Evolutionary conservation across 306 rosid genomes (phyloP).

Genomic region (Acacia crassicarpa): DNA sequence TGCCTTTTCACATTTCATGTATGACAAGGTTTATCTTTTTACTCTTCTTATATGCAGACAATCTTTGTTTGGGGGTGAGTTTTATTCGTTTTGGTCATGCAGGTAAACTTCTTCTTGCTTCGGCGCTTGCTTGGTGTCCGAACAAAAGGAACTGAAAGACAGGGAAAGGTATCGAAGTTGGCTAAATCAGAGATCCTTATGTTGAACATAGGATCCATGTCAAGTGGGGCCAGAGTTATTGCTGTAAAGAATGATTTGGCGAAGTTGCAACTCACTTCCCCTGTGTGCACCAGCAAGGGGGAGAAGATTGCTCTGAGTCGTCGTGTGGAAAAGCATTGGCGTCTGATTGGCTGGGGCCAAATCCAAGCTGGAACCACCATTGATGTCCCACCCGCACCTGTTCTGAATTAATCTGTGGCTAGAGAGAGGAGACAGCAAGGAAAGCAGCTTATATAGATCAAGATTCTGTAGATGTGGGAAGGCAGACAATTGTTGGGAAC

Average conservation of each 20-base stretch:
- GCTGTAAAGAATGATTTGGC: slow-evolving; percentile 93
- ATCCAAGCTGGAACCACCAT: slow-evolving; percentile 55
- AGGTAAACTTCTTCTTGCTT: slow-evolving; percentile 95
- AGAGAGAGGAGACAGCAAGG: slow-evolving; percentile 7
- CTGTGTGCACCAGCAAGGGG: slow-evolving; percentile 95
- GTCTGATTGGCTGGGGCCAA: slow-evolving; percentile 25
- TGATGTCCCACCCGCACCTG: slow-evolving; percentile 22
- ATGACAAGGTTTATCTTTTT: not conserved
- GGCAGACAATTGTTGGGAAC: slow-evolving; percentile 43
- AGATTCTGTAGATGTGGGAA: slow-evolving; percentile 48
- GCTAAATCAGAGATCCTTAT: slow-evolving; percentile 85
- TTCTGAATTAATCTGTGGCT: slow-evolving; percentile 20
- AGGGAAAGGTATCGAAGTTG: slow-evolving; percentile 94
- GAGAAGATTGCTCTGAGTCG: slow-evolving; percentile 95
- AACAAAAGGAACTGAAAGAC: slow-evolving; percentile 89
- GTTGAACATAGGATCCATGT: slow-evolving; percentile 99
- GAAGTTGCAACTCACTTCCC: slow-evolving; percentile 87
- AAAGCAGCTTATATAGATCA: slow-evolving; percentile 18
- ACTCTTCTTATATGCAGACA: not conserved
- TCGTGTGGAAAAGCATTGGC: slow-evolving; percentile 97
- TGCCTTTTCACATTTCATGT: not conserved
- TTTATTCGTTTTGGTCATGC: slow-evolving; percentile 32
- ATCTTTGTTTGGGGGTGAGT: slow-evolving; percentile 3
- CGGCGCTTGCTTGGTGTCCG: slow-evolving; percentile 89
- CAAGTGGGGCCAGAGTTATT: slow-evolving; percentile 80